Percentiles rank a stretch among this genome's conserved stretches.
Evolutionary conservation across 805 yeast species (phyloP).

Genomic region (Pichia sporocuriosa): DNA sequence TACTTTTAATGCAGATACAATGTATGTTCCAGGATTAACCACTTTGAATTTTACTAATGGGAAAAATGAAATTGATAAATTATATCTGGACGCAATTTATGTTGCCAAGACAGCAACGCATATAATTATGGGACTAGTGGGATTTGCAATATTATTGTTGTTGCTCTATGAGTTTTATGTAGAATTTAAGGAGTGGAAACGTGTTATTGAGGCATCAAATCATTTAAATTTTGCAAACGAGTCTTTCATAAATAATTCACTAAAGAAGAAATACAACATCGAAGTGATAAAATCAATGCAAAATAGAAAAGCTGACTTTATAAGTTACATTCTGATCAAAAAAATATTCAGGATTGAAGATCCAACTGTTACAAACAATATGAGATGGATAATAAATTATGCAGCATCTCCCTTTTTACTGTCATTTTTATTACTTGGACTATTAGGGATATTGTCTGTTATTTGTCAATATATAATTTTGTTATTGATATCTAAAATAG

Average conservation of each 20-base stretch:
- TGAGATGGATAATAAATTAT: slow-evolving; percentile 43
- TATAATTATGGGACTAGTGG: slow-evolving; percentile 34
- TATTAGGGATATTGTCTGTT: slow-evolving; percentile 50
- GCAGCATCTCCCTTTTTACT: slow-evolving; percentile 47
- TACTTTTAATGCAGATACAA: slow-evolving; percentile 18
- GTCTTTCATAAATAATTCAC: slow-evolving; percentile 9
- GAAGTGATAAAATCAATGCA: slow-evolving; percentile 25
- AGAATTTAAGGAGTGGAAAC: slow-evolving; percentile 45
- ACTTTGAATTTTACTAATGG: slow-evolving; percentile 35
- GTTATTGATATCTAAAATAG: slow-evolving; percentile 2
- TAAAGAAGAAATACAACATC: slow-evolving; percentile 16
- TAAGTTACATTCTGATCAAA: slow-evolving; percentile 17
- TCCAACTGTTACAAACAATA: slow-evolving; percentile 15
- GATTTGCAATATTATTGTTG: slow-evolving; percentile 34
- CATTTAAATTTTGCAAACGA: slow-evolving; percentile 16
- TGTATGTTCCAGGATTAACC: slow-evolving; percentile 37
- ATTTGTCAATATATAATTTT: slow-evolving; percentile 49
- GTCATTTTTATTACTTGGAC: slow-evolving; percentile 43
- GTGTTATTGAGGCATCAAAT: slow-evolving; percentile 31
- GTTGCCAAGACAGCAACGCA: slow-evolving; percentile 32
- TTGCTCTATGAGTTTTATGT: slow-evolving; percentile 38
- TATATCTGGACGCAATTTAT: slow-evolving; percentile 29
- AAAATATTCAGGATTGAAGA: slow-evolving; percentile 12
- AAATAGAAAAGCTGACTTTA: slow-evolving; percentile 18
- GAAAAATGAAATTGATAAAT: slow-evolving; percentile 32